Conservation (phyloP, 2,329 filamentous ascomycete genomes). For the Teratosphaeria gauchensis region DNA sequence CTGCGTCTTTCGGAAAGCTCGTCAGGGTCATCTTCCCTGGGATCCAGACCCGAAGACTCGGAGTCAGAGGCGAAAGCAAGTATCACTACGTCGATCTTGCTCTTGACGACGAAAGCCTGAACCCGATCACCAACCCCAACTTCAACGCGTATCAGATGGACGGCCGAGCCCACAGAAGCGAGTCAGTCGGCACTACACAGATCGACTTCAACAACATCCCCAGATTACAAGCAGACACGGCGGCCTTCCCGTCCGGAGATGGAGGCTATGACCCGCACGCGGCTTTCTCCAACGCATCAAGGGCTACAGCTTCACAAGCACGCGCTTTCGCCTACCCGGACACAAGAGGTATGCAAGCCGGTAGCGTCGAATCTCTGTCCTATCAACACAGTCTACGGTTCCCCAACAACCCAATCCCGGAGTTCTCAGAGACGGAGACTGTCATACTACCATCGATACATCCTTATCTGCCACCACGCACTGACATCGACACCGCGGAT, state of each 20-base stretch:
- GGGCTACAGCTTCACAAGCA: slow-evolving; percentile 28
- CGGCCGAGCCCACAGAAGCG: slow-evolving; percentile 18
- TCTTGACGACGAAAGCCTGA: slow-evolving; percentile 35
- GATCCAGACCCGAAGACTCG: slow-evolving; percentile 81
- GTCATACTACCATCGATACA: slow-evolving; percentile 80
- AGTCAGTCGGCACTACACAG: slow-evolving; percentile 20
- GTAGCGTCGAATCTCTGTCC: slow-evolving; percentile 37
- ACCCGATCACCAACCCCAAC: slow-evolving; percentile 4
- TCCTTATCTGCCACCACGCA: slow-evolving; percentile 67
- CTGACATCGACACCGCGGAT: slow-evolving; percentile 77
- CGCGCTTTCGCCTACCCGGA: slow-evolving; percentile 39
- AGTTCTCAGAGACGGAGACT: slow-evolving; percentile 55
- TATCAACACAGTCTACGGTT: slow-evolving; percentile 57
- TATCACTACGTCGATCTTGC: slow-evolving; percentile 72
- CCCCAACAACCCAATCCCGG: slow-evolving; percentile 46
- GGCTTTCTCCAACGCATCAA: neutral
- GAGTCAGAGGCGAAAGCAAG: slow-evolving; percentile 92
- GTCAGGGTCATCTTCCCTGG: slow-evolving; percentile 94
- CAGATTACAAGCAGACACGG: slow-evolving; percentile 39
- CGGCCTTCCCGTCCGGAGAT: slow-evolving; percentile 35
- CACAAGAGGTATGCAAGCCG: slow-evolving; percentile 31
- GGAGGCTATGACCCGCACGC: slow-evolving; percentile 19
- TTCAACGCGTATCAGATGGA: slow-evolving; percentile 9
- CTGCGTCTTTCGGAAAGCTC: slow-evolving; percentile 93
- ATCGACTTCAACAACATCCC: slow-evolving; percentile 33